A percentile compares a stretch with the other conserved stretches of the same genome.
phyloP scores from a whole-genome alignment of 1,139 yeast genomes.

The Magnusiomyces tetraspermus region DNA sequence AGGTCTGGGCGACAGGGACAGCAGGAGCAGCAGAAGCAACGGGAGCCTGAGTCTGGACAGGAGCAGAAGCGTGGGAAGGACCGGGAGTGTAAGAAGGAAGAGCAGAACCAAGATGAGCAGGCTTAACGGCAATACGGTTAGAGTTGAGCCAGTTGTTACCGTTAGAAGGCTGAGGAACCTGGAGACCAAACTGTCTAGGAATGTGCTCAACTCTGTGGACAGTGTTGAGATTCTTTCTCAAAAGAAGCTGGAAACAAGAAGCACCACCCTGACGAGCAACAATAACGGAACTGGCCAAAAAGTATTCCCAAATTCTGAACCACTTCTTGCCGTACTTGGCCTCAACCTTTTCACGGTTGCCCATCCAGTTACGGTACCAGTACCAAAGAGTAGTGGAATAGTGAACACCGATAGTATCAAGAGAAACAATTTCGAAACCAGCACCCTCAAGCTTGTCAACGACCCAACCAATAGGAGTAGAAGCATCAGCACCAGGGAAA shows the following conservation, averaged over 20 bases:
- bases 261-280: constrained; percentile 92
- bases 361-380: constrained; percentile 94
- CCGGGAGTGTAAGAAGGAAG: too few species aligned
- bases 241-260: constrained; percentile 80
- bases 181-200: constrained; percentile 69
- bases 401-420: constrained; percentile 88
- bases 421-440: constrained; percentile 76
- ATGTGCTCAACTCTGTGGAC: constrained; percentile 77
- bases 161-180: constrained; percentile 51
- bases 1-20: too few species aligned
- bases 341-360: constrained; percentile 66
- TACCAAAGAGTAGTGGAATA: constrained; percentile 87
- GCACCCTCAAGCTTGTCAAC: constrained; percentile 66
- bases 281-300: constrained; percentile 71
- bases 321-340: constrained; percentile 81
- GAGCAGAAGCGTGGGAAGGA: too few species aligned
- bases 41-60: too few species aligned
- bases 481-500: constrained; percentile 97
- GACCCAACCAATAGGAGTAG: constrained; percentile 84
- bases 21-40: too few species aligned
- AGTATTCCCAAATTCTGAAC: constrained; percentile 92
- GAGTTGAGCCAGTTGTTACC: constrained; percentile 41
- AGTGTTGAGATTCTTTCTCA: constrained; percentile 81
- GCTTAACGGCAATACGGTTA: background rate
- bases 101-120: background rate